Evolutionary conservation across 2,329 filamentous ascomycete genomes (phyloP), one percentile per base, ranked within the genome.

Genomic region (Aspergillus carbonarius): DNA sequence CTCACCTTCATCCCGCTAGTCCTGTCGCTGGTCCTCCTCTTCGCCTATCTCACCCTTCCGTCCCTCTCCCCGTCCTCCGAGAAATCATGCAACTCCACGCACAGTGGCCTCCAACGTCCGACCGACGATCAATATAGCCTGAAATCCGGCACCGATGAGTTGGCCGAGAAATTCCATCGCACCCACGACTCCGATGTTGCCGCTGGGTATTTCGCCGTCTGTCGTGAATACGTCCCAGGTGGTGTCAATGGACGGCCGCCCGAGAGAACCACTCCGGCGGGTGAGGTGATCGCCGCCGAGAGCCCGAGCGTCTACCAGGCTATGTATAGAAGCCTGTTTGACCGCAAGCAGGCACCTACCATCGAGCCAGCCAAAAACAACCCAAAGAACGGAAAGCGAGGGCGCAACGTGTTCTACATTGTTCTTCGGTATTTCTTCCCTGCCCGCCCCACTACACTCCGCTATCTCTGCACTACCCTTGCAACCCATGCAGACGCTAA

Each of bases 321-420:
- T 74, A 97, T 99, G 92, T 99, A 99, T 77, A 83, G 92, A 72
- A 96, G 90, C 74, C 89, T 99, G 61, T 98, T 99, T 72, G 92
- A 96, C 68, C 85, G 93, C 69, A 93, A 89, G 69, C 81, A 81
- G 63, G 76, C 76, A 17, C 82, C 83, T 3, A 82, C 79, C 2
- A 77, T 86, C 37, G 83, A 86, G 49, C 78, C 78, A 6, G 73
- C 76, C 13, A 85, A 82, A 63, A 75, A 74, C 35, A 78, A 76
- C 62, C 72, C 71, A n/a, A 83, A 81, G 67, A 76, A 74, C 46
- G 71, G 74, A 55, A 86, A 82, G 72, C 84, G 81, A 66, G 89
- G 90, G 2, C 88, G 91, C 55, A 97, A 97, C 73, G 89, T 96
- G 57, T 97, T 97, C 75, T 97, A 92, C 70, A 90, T 97, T 52